Evolutionary conservation across 1,284 basidiomycete genomes (phyloP).

Genomic region (Wolfiporia cocos): DNA sequence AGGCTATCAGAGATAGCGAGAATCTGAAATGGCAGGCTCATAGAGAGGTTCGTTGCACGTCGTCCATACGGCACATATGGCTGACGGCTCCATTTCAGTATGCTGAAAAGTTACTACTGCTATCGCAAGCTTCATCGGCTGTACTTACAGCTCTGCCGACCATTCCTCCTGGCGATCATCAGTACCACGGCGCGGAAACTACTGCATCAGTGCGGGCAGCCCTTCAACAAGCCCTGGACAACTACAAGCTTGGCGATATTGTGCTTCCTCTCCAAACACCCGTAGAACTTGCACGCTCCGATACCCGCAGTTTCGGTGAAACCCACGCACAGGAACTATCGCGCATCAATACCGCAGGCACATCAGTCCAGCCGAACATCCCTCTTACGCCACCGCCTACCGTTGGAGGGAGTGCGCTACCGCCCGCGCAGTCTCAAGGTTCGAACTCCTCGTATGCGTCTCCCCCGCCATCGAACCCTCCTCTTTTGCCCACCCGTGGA

Average conservation of each 20-base stretch:
- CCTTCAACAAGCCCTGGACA: slow-evolving; percentile 71
- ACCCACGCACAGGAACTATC: slow-evolving; percentile 71
- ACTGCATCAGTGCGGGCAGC: slow-evolving; percentile 67
- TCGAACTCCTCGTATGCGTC: slow-evolving; percentile 4
- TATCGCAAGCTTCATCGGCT: slow-evolving; percentile 61
- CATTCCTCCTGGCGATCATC: slow-evolving; percentile 47
- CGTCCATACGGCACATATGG: neutral
- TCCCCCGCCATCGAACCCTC: neutral
- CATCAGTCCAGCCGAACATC: slow-evolving; percentile 28
- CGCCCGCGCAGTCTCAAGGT: slow-evolving; percentile 11
- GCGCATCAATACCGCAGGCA: slow-evolving; percentile 37
- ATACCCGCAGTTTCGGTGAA: slow-evolving; percentile 75
- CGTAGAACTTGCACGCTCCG: slow-evolving; percentile 57
- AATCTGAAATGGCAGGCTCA: slow-evolving; percentile 70
- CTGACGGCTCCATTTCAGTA: slow-evolving; percentile 38
- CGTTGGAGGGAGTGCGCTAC: slow-evolving; percentile 6
- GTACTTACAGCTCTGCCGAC: slow-evolving; percentile 55
- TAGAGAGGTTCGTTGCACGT: slow-evolving; percentile 47
- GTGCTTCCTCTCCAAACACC: slow-evolving; percentile 38
- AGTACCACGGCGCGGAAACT: slow-evolving; percentile 50
- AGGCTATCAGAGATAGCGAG: slow-evolving; percentile 68
- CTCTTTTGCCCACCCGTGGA: slow-evolving; percentile 10
- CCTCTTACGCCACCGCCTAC: slow-evolving; percentile 36
- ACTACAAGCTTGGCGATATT: slow-evolving; percentile 62
- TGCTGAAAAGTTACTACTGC: slow-evolving; percentile 67